Evolutionary conservation across 306 rosid species (phyloP).

Genomic region (Gastrolobium villosum): DNA sequence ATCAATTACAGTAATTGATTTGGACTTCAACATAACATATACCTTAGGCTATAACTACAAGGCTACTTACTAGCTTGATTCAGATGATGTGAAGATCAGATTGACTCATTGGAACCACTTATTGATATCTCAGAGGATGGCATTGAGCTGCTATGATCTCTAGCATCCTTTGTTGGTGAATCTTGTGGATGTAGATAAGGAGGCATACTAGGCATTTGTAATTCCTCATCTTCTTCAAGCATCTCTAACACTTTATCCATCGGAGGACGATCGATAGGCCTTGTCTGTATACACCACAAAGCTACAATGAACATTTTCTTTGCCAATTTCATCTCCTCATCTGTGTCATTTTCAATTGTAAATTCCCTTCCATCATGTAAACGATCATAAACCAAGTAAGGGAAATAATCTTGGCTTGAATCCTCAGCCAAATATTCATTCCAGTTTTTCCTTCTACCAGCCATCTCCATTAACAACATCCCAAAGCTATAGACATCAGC

Average conservation of each 20-base stretch:
- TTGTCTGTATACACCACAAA: constrained; percentile 51
- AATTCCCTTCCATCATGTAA: not conserved
- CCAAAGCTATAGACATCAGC: constrained; percentile 58
- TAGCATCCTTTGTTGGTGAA: not conserved
- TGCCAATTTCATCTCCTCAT: constrained; percentile 29
- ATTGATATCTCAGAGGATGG: not conserved
- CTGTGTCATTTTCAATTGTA: constrained; percentile 14
- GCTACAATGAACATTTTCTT: constrained; percentile 50
- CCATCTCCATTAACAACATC: constrained; percentile 52
- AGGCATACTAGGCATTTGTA: constrained; percentile 30
- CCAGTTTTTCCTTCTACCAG: constrained; percentile 38
- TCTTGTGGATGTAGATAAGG: constrained; percentile 39
- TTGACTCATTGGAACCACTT: constrained; percentile 1
- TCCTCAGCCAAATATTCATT: constrained; percentile 29
- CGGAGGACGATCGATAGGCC: constrained; percentile 51
- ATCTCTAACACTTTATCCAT: constrained; percentile 43
- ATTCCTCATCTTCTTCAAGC: constrained; percentile 33
- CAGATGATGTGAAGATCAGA: not conserved
- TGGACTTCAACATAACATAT: too few relatives aligned
- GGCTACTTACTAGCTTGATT: not conserved
- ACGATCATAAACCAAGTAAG: constrained; percentile 46
- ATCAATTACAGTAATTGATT: too few relatives aligned
- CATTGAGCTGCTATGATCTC: not conserved
- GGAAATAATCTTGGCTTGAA: constrained; percentile 45
- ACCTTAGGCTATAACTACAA: too few relatives aligned